Base-by-base conservation (phyloP, 345 rosid genomes). In the Gossypium mustelinum region DNA sequence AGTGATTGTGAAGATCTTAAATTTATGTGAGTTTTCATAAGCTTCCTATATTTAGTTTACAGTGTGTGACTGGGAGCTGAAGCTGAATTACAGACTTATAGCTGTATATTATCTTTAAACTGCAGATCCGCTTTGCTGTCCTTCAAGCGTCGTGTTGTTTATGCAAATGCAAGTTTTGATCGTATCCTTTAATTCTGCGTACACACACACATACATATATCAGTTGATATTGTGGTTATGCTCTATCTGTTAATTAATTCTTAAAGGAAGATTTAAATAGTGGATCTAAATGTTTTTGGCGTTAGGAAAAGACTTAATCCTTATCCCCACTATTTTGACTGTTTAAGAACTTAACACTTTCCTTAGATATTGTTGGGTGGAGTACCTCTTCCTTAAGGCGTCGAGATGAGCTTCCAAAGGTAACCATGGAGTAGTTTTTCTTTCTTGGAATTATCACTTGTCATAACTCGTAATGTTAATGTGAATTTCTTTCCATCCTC, bases 331-430 rank as follows among this genome's bases (percentile, higher is more conserved):
- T 48, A 51, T 39, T 74, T 27, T 73, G 84, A 60, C 45, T 17
- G 44, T 75, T 73, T 9, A 34, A 79, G 58, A 79, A 81, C 98
- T 88, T 92, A 71, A 94, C 91, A 16, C 71, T 24, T 50, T 55
- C 75, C 24, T 48, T 72, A 94, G 97, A 84, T 73, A 78, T 94
- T 60, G 98, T 92, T 6, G 98, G 98, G 41, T 92, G 98, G 98
- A 86, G 98, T 72, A 90, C 98, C 72, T 87, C 98, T n/a, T 94
- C 97, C 51, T 76, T 94, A 14, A 76, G 97, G 55, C 90, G 66
- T 58, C 76, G 55, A 60, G 75, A 54, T 58, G 88, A 92, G 82
- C 96, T 94, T 71, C 98, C 97, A 71, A 86, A 87, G 94, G 97
- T 90, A 79, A 24, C 44, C 11, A 43, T 52, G 34, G 25, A 18